Evolutionary conservation across 225 moss, liverwort and hornwort genomes (phyloP), one percentile per base, ranked within the genome.

Genomic region (Rhytidiadelphus loreus): DNA sequence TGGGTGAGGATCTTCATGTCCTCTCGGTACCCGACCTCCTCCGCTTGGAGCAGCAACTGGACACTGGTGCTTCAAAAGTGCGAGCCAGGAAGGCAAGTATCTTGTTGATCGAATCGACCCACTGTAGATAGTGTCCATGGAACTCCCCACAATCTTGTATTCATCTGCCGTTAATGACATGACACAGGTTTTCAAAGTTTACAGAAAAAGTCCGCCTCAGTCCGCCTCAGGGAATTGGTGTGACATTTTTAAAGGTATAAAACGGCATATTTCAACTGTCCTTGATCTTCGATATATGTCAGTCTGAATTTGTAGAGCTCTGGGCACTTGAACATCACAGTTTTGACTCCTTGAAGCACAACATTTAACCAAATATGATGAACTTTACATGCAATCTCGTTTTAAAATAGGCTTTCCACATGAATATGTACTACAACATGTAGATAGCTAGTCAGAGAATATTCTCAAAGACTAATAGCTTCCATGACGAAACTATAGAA

Each of bases 11-110:
- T 92, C 94, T 98, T 58, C 92, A 92, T 53, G 89, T 93, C 72
- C 86, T 98, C 35, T 91, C 93, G 35, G 86, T 95, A 56, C 90
- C 92, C 35, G 97, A 98, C 88, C 92, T 98, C 25, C 91, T 96
- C 11, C 93, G 93, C n/a, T 88, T 98, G 71, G 97, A 98, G 88
- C 96, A 96, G 90, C 96, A 98, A 79, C 94, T 98, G 66, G 97
- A 98, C 85, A 84, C 93, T 37, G 96, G 96, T 56, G 96, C 93
- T 85, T 96, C 92, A 13, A 92, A 94, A 77, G 96, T 98, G 71
- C 96, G 96, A 76, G 96, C 95, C 61, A 93, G 95, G 91, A 98
- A 96, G 97, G 97, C 93, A 93, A 86, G 89, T 91, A 82, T 74
- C 81, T 89, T 75, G 78, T 88, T 35, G n/a, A 52, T 52, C 52